These are phyloP conservation scores for Xylariales sp. DNA, from an alignment of 2,329 filamentous ascomycete genomes.

Conservation along the genomic window DNA sequence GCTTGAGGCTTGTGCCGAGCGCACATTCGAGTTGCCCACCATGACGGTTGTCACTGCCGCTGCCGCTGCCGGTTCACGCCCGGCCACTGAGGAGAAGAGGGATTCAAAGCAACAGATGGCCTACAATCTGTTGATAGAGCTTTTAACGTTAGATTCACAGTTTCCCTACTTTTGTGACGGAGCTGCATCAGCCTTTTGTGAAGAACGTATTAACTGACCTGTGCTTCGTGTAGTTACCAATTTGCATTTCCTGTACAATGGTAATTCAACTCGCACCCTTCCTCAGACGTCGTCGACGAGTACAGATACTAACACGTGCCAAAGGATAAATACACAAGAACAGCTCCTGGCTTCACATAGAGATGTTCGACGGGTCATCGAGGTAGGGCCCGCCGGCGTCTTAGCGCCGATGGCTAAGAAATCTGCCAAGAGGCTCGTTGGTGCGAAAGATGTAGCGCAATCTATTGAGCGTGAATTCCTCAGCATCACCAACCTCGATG, in stretches of 20 bases:
- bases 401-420: slow-evolving; percentile 37
- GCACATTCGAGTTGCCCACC: slow-evolving; percentile 12
- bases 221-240: slow-evolving; percentile 23
- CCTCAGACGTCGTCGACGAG: neutral
- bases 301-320: neutral
- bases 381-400: slow-evolving; percentile 36
- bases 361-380: slow-evolving; percentile 34
- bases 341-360: slow-evolving; percentile 25
- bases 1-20: neutral
- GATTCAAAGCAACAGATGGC: slow-evolving; percentile 33
- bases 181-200: neutral
- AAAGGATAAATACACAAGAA: slow-evolving; percentile 37
- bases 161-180: neutral
- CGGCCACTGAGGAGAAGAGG: slow-evolving; percentile 6
- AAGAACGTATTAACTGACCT: slow-evolving; percentile 3
- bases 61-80: neutral
- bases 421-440: slow-evolving; percentile 31
- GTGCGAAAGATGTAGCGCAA: slow-evolving; percentile 26
- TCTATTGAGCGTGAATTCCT: slow-evolving; percentile 33
- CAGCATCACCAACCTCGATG: slow-evolving; percentile 27
- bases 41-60: slow-evolving; percentile 22
- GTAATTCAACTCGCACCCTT: slow-evolving; percentile 9
- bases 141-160: slow-evolving; percentile 31
- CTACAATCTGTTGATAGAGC: slow-evolving; percentile 36
- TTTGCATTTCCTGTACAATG: slow-evolving; percentile 39